Conservation (phyloP, 2,329 filamentous ascomycete genomes). For the Beauveria medogensis region DNA sequence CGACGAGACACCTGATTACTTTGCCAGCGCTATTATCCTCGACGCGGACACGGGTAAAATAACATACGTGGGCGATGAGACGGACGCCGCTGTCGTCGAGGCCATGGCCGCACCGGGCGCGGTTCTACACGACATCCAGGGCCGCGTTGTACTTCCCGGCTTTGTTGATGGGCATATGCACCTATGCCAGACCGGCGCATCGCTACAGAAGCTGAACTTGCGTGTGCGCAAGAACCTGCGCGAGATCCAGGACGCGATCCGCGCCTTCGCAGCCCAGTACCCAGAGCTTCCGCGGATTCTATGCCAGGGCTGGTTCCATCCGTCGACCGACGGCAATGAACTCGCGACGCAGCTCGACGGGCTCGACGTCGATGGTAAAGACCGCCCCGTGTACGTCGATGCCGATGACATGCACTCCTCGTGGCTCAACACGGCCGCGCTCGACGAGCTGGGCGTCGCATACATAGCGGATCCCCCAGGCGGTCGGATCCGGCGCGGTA, state of each 20-base stretch:
- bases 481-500: constrained; percentile 36
- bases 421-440: constrained; percentile 41
- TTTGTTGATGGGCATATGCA: constrained; percentile 48
- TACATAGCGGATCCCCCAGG: constrained; percentile 33
- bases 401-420: constrained; percentile 42
- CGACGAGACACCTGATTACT: not conserved
- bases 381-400: constrained; percentile 41
- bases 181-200: constrained; percentile 39
- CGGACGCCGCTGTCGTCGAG: not conserved
- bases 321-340: constrained; percentile 25
- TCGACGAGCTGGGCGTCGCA: constrained; percentile 35
- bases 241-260: constrained; percentile 36
- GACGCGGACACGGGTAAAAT: not conserved
- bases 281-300: constrained; percentile 35
- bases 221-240: constrained; percentile 32
- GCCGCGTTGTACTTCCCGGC: constrained; percentile 34
- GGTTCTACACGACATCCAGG: constrained; percentile 14
- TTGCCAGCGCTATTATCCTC: constrained; percentile 1
- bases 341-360: constrained; percentile 34
- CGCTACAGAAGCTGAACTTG: constrained; percentile 37
- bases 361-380: constrained; percentile 26
- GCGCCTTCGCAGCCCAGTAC: constrained; percentile 30
- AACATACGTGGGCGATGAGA: constrained; percentile 3
- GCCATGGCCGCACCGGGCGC: not conserved
- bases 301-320: constrained; percentile 42